Base-by-base conservation (phyloP, 148 eudicot genomes). In the Bassia scoparia region DNA sequence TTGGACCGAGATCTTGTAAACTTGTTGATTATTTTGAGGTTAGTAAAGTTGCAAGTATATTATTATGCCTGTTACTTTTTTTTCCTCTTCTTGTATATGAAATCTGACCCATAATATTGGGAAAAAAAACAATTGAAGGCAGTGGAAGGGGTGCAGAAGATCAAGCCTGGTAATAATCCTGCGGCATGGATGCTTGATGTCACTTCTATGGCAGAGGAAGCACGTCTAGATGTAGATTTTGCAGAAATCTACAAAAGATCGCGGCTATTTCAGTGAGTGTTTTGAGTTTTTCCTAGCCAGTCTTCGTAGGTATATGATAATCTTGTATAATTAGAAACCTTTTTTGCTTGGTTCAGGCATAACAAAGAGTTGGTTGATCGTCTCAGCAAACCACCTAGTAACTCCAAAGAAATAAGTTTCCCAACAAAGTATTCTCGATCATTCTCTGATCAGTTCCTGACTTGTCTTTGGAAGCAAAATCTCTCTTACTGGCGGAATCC, bases 131-230 rank as follows among this genome's bases (percentile, higher is more conserved):
- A 10, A 26, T 66, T 83, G 48, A 77, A 95, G 99, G 86, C 84
- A 73, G 78, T 95, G 24, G 93, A 91, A 73, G 99, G 99, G 81
- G 91, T 95, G 50, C 82, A 75, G 54, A 92, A 84, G 77, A 95
- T 95, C 77, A 92, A 75, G 68, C 86, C 96, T 63, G 97, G 97
- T 70, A 82, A 87, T 71, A 95, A 95, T 80, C 99, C 99, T 60
- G 96, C 99, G 65, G 89, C 99, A 43, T 95, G 99, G 99, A 95
- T 95, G 94, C 88, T 95, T 81, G 99, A 95, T 71, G 94, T 88
- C 73, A 91, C 97, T 79, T 95, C 97, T 54, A 50, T 82, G 52
- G 72, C 81, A 68, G 99, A 95, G 83, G 99, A 95, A 85, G 78
- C 70, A 64, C 92, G 92, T 64, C 84, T 92, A 21, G 89, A 87